Evolutionary conservation across 768 basidiomycete genomes (phyloP), one percentile per base, ranked within the genome.

Genomic region (Suillus luteus): DNA sequence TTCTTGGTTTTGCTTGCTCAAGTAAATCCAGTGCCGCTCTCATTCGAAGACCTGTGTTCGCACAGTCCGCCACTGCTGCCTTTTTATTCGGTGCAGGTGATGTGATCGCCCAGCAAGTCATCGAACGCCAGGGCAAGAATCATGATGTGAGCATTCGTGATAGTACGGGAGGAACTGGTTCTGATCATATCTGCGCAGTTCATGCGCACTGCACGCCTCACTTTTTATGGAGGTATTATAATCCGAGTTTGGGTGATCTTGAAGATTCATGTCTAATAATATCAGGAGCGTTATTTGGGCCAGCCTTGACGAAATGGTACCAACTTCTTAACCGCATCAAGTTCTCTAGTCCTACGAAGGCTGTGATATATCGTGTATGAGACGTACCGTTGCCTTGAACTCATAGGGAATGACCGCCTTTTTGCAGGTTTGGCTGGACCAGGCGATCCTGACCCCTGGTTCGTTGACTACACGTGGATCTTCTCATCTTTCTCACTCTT

Each of bases 221-320:
- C 84, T 3, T 85, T 89, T 70, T 93, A 91, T 70, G 92, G 92
- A 75, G 92, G 92, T 85, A 63, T 15, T 19, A 19, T 41, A 3
- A 41, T 17, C 27, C 19, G 17, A 41, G 5, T n/a, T 6, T 48
- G 9, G 5, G 11, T 54, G 38, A 15, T 7, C 11, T 59, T 65
- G 51, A 31, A 43, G n/a, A 40, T 41, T 27, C 38, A 40, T 14
- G 17, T 8, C 27, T 62, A 24, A 54, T 55, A 43, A 2, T 2
- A 52, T 57, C 63, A 83, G 90, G 90, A 43, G 83, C 78, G 7
- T 75, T 96, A 61, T 94, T 96, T 75, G 93, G 91, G 2, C 93
- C 95, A 4, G 80, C 83, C 15, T 81, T 95, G 72, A 92, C 92
- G 1, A 89, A 86, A 64, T 96, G 94, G 93, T 93, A 91, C 69